Percentiles rank a stretch among this genome's conserved stretches.
Conservation (phyloP, 2,329 filamentous ascomycete genomes). For the Neobulgaria alba region DNA sequence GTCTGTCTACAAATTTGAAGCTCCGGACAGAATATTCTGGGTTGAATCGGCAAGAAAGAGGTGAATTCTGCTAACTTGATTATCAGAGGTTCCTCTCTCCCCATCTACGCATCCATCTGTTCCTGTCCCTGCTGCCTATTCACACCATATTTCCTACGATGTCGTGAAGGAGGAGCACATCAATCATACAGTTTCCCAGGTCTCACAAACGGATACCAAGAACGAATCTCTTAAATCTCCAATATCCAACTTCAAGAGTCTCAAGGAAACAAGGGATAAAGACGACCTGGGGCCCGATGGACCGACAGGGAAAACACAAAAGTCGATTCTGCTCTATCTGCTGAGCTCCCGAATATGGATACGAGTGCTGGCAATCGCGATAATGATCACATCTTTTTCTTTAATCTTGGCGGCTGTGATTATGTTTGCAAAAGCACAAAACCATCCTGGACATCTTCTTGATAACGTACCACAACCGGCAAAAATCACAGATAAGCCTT, state of each 20-base stretch:
- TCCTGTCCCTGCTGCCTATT: slow-evolving; percentile 1
- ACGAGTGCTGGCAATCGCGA: slow-evolving; percentile 12
- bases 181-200: too few relatives aligned
- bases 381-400: slow-evolving; percentile 13
- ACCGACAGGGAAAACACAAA: not conserved
- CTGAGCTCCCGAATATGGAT: slow-evolving; percentile 3
- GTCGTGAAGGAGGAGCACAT: not conserved
- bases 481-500: slow-evolving; percentile 14
- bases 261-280: not conserved
- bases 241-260: not conserved
- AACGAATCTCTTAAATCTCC: not conserved
- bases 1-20: too few relatives aligned
- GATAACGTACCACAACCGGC: slow-evolving; percentile 5
- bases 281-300: not conserved
- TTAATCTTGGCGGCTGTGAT: slow-evolving; percentile 15
- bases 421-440: slow-evolving; percentile 12
- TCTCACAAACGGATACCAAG: not conserved
- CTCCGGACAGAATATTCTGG: too few relatives aligned
- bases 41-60: too few relatives aligned
- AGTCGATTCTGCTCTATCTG: not conserved
- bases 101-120: too few relatives aligned
- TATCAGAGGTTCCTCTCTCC: not conserved
- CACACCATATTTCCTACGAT: not conserved
- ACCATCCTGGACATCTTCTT: slow-evolving; percentile 7
- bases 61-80: not conserved